Percentiles rank a stretch among this genome's conserved stretches.
phyloP scores from a whole-genome alignment of 768 basidiomycete species.

The Auriscalpium vulgare region DNA sequence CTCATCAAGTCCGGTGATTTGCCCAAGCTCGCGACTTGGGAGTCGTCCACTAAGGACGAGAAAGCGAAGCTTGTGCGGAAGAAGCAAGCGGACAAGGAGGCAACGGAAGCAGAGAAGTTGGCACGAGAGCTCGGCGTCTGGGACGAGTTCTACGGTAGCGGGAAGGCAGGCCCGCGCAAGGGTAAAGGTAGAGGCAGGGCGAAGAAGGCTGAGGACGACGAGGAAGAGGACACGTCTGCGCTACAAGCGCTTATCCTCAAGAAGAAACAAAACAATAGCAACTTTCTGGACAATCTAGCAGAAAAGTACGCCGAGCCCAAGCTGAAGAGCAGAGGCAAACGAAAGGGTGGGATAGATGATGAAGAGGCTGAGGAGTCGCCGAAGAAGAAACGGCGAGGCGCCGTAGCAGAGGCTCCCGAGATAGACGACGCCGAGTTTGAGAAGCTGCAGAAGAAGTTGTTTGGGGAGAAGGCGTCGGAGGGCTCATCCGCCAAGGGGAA shows the following conservation, averaged over 20 bases:
- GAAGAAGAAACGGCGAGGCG: conserved; percentile 38
- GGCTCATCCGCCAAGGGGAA: conserved; percentile 7
- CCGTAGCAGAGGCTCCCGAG: conserved; percentile 39
- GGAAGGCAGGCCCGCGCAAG: conserved; percentile 55
- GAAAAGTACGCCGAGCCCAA: conserved; percentile 57
- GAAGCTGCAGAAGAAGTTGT: conserved; percentile 49
- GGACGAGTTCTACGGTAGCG: conserved; percentile 87
- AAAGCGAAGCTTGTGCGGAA: conserved; percentile 67
- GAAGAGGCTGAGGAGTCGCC: conserved; percentile 31
- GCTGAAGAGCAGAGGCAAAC: conserved; percentile 34
- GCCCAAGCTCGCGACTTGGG: conserved; percentile 53
- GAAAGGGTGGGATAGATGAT: conserved; percentile 35
- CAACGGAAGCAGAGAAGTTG: conserved; percentile 71
- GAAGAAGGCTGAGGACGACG: conserved; percentile 26
- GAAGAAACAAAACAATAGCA: conserved; percentile 59
- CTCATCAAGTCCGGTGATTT: conserved; percentile 60
- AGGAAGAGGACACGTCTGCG: conserved; percentile 53
- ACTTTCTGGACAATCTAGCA: conserved; percentile 69
- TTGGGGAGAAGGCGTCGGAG: conserved; percentile 33
- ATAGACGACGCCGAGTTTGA: conserved; percentile 62
- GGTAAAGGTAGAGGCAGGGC: conserved; percentile 44
- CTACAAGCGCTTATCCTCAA: conserved; percentile 79
- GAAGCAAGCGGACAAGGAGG: conserved; percentile 73
- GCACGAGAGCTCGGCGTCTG: conserved; percentile 89
- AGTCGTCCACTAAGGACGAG: conserved; percentile 64